These are phyloP conservation scores for Agarophyton chilense DNA, from an alignment of 23 red algal genomes.

Conservation along the genomic window DNA sequence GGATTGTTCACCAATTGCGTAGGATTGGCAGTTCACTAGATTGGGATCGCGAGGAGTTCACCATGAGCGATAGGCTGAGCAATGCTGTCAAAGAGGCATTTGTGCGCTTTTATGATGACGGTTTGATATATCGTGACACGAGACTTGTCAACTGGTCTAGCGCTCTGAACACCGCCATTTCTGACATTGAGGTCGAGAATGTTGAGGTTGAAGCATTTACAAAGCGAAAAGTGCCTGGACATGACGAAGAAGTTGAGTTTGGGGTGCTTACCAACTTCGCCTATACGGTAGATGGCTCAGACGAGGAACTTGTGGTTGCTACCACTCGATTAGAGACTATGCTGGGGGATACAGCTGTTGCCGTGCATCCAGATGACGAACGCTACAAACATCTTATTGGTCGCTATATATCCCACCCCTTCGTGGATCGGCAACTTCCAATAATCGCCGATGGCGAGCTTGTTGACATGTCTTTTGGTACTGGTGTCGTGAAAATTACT, in stretches of 20 bases:
- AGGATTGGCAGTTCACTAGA: constrained; percentile 89
- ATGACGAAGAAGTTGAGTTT: constrained; percentile 90
- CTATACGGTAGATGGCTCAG: constrained; percentile 69
- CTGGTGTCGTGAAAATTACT: constrained; percentile 96
- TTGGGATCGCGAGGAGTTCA: constrained; percentile 98
- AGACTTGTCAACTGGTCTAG: constrained; percentile 98
- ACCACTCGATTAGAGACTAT: constrained; percentile 99
- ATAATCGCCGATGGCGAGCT: constrained; percentile 91
- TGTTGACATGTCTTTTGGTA: constrained; percentile 98
- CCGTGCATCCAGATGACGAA: constrained; percentile 95
- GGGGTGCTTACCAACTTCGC: constrained; percentile 95
- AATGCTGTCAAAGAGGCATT: constrained; percentile 95
- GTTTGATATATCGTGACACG: constrained; percentile 93
- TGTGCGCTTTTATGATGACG: constrained; percentile 90
- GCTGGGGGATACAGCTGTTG: constrained; percentile 96
- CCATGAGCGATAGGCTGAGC: constrained; percentile 83
- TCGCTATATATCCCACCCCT: constrained; percentile 76
- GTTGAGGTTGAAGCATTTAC: constrained; percentile 87
- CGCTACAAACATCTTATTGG: constrained; percentile 94
- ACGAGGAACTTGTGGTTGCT: constrained; percentile 82
- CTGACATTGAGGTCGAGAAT: constrained; percentile 97
- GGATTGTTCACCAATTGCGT: constrained; percentile 92
- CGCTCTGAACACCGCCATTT: constrained; percentile 88
- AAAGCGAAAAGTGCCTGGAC: constrained; percentile 78
- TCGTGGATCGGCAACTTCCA: constrained; percentile 80